These are phyloP conservation scores for Pseudogymnoascus sp. DNA, from an alignment of 2,329 filamentous ascomycete genomes.

Conservation along the genomic window DNA sequence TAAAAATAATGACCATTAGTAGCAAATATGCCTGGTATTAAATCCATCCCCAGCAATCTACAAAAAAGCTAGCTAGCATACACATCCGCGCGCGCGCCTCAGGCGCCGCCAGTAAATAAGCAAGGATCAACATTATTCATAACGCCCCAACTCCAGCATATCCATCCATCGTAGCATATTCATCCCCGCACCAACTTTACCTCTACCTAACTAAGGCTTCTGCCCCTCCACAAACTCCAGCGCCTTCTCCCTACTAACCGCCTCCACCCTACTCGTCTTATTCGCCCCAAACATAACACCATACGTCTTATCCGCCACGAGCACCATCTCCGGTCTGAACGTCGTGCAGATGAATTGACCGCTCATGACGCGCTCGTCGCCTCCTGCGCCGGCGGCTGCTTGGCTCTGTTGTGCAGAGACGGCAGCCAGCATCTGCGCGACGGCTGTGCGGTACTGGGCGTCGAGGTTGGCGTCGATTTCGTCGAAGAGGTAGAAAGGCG, in stretches of 20 bases:
- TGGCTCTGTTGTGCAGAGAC: constrained; percentile 61
- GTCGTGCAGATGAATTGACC: constrained; percentile 98
- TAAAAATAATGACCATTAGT: neutral
- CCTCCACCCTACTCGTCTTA: constrained; percentile 91
- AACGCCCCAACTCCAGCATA: neutral
- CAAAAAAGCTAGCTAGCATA: constrained; percentile 2
- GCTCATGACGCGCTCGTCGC: constrained; percentile 35
- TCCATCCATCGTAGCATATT: neutral
- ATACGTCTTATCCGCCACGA: constrained; percentile 95
- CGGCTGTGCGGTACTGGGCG: constrained; percentile 93
- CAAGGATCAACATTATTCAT: neutral
- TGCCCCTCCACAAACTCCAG: constrained; percentile 92
- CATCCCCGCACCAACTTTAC: neutral
- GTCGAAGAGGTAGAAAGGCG: constrained; percentile 98
- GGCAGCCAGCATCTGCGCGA: constrained; percentile 78
- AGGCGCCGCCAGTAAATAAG: neutral
- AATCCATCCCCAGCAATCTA: neutral
- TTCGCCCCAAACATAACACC: constrained; percentile 84
- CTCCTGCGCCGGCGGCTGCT: constrained; percentile 37
- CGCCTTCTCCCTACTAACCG: constrained; percentile 78
- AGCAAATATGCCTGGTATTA: neutral
- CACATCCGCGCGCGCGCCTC: neutral
- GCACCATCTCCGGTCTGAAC: constrained; percentile 92
- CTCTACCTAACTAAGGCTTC: constrained; percentile 17
- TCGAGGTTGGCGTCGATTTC: constrained; percentile 98